These are phyloP conservation scores for Candida sanyaensis DNA, from an alignment of 1,139 yeast species.

Conservation along the genomic window DNA sequence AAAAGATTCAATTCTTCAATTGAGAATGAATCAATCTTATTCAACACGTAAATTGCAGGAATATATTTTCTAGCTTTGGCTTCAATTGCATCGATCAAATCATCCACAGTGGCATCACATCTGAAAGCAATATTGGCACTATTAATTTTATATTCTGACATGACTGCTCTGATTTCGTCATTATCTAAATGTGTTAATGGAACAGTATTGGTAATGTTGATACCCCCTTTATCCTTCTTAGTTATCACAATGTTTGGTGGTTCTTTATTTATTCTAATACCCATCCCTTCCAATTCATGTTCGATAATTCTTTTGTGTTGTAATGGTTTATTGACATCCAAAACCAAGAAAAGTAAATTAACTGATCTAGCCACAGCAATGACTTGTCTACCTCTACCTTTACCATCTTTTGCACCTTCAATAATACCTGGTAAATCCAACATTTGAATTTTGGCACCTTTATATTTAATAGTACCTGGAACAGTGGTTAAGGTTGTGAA, in stretches of 20 bases:
- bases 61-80: constrained; percentile 87
- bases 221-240: constrained; percentile 94
- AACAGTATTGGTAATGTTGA: constrained; percentile 89
- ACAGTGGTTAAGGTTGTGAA: constrained; percentile 97
- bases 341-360: constrained; percentile 84
- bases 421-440: constrained; percentile 97
- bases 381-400: constrained; percentile 98
- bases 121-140: constrained; percentile 97
- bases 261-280: constrained; percentile 85
- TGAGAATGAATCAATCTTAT: constrained; percentile 93
- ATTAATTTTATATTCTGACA: constrained; percentile 91
- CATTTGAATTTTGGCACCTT: constrained; percentile 98
- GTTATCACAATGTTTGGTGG: constrained; percentile 92
- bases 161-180: constrained; percentile 94
- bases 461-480: constrained; percentile 93
- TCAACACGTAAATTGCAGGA: constrained; percentile 91
- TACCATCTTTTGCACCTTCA: constrained; percentile 98
- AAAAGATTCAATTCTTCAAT: constrained; percentile 88
- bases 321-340: constrained; percentile 94
- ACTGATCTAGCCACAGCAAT: constrained; percentile 98
- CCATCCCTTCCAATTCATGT: constrained; percentile 94
- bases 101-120: constrained; percentile 97
- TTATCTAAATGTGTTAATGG: constrained; percentile 88
- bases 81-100: constrained; percentile 90
- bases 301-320: constrained; percentile 93